Conservation (phyloP, 805 yeast species). For the Wickerhamomyces bisporus region DNA sequence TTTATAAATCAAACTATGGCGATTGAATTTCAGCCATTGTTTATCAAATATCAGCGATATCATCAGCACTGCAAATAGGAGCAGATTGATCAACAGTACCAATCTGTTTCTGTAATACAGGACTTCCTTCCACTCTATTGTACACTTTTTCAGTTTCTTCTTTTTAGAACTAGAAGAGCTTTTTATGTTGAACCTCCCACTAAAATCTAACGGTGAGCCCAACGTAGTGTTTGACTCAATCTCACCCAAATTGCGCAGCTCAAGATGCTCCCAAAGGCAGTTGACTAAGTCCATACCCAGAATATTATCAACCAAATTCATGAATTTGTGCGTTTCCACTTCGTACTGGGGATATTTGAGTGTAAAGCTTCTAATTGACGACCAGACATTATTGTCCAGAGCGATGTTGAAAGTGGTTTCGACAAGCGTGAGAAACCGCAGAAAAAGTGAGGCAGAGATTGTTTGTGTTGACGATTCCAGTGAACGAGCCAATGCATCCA, state of each 20-base stretch:
- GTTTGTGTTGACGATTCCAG: too few relatives aligned
- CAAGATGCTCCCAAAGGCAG: conserved; percentile 8
- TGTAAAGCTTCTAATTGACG: too few relatives aligned
- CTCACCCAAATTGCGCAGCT: conserved; percentile 6
- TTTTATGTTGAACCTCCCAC: neutral
- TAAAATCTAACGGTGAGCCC: conserved; percentile 10
- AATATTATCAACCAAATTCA: conserved; percentile 7
- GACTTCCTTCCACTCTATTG: too few relatives aligned
- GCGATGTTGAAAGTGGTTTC: neutral
- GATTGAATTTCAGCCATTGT: neutral
- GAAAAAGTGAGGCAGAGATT: neutral
- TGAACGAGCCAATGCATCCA: too few relatives aligned
- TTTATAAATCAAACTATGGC: neutral
- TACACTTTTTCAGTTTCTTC: too few relatives aligned
- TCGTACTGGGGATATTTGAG: too few relatives aligned
- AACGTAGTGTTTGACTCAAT: too few relatives aligned
- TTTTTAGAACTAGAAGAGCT: too few relatives aligned
- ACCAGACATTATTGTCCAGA: too few relatives aligned
- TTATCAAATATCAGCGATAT: neutral
- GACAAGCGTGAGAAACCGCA: neutral
- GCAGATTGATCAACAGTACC: neutral
- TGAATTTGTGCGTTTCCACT: too few relatives aligned
- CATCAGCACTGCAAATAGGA: neutral
- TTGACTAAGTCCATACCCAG: conserved; percentile 12
- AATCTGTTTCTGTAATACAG: neutral